These are phyloP conservation scores for Inonotus obliquus DNA, from an alignment of 1,284 basidiomycete species.

Conservation along the genomic window DNA sequence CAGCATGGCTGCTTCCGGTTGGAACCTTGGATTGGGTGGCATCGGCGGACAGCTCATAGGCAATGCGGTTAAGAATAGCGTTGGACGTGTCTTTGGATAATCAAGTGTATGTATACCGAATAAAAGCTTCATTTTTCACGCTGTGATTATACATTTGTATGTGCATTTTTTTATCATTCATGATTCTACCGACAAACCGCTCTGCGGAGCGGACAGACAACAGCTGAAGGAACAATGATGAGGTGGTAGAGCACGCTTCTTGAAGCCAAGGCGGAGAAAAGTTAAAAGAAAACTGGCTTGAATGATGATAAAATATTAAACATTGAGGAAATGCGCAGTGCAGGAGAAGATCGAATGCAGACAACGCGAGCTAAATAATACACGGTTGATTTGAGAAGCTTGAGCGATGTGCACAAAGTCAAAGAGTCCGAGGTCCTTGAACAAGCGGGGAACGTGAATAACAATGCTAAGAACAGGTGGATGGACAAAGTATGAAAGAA, in stretches of 20 bases:
- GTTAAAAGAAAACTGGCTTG: constrained; percentile 19
- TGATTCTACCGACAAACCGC: constrained; percentile 6
- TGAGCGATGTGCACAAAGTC: background rate
- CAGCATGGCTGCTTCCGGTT: constrained; percentile 55
- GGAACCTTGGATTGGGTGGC: constrained; percentile 63
- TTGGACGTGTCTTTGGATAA: constrained; percentile 63
- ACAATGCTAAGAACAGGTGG: background rate
- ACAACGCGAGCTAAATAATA: background rate
- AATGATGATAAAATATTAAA: constrained; percentile 20
- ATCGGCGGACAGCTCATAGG: constrained; percentile 77
- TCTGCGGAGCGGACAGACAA: constrained; percentile 10
- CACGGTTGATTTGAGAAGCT: background rate
- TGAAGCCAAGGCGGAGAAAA: constrained; percentile 2
- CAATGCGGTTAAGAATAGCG: constrained; percentile 73
- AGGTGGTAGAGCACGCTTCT: background rate
- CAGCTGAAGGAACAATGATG: constrained; percentile 2
- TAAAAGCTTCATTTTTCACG: background rate
- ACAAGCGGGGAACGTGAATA: background rate
- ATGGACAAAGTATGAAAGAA: background rate
- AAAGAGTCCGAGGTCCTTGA: background rate
- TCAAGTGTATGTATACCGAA: background rate
- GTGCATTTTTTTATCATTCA: background rate
- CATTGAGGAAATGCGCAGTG: constrained; percentile 9
- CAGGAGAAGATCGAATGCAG: constrained; percentile 4
- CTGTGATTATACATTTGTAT: background rate